Base-by-base conservation (phyloP, 1,284 basidiomycete species). In the Exobasidium rhododendri region DNA sequence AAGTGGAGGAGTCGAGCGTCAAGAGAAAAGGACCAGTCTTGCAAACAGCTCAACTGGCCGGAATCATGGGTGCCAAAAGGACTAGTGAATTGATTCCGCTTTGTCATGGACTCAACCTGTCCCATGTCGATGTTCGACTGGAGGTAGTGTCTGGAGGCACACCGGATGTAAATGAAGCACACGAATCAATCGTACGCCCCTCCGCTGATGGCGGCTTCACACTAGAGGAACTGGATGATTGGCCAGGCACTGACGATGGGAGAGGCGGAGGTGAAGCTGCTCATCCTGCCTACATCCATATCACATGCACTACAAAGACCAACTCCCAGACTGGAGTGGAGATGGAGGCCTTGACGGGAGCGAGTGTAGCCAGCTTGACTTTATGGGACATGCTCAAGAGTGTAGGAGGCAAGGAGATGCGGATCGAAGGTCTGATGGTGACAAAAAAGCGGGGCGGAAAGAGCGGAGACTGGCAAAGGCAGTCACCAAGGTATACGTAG, bases 321-420 rank as follows among this genome's bases (percentile, higher is more conserved):
- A 59, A 49, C 11, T 65, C 62, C 0, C 63, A 56, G 47, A 76
- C 74, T 85, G 91, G 91, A 0, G 91, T 93, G 26, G 91, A 94
- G 82, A 94, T 94, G 91, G 91, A 94, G 81, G 92, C 91, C n/a
- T 78, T 94, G 62, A 91, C 88, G 24, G 89, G 87, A 22, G 90
- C 90, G 13, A 88, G 86, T 3, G 83, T 88, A n/a, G 88, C 88
- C 3, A 83, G 90, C 46, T 81, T 92, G 64, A 91, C 90, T 0
- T 86, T 92, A 22, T 93, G 91, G 91, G 92, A 93, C 76, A 93
- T 93, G 91, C 83, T 91, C 47, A 93, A 94, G 81, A 89, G 89
- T 4, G 87, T 92, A 1, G 89, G 88, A 2, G 91, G 91, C 20
- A 85, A 85, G 75, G 88, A 90, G 60, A 94, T 92, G 91, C 52